phyloP scores from a whole-genome alignment of 768 basidiomycete genomes.

The Candolleomyces eurysporus region DNA sequence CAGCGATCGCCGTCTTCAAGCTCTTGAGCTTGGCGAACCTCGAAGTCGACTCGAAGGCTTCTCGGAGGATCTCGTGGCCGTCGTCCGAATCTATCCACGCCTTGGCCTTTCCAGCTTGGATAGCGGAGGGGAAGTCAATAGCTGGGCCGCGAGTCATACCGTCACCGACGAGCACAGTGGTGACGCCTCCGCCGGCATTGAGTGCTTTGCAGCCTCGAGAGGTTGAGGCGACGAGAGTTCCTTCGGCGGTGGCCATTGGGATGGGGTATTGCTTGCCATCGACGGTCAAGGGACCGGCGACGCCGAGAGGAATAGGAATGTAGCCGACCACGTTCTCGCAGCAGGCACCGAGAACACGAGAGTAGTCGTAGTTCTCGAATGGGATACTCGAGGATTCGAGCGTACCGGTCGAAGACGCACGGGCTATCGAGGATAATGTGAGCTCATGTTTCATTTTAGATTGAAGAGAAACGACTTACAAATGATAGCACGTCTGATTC shows the following conservation, averaged over 20 bases:
- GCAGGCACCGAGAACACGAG: conserved; percentile 91
- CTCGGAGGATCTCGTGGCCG: conserved; percentile 71
- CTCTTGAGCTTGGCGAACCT: conserved; percentile 67
- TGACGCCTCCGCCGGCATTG: conserved; percentile 93
- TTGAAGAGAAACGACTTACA: conserved; percentile 34
- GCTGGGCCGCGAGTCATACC: conserved; percentile 98
- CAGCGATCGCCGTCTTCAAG: conserved; percentile 69
- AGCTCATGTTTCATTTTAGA: too few species aligned
- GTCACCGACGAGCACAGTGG: conserved; percentile 90
- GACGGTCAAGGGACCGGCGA: conserved; percentile 35
- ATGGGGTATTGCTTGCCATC: conserved; percentile 85
- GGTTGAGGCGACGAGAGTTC: conserved; percentile 44
- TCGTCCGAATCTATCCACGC: conserved; percentile 83
- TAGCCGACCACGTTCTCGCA: conserved; percentile 99
- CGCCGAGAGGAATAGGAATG: conserved; percentile 90
- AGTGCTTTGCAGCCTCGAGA: conserved; percentile 98
- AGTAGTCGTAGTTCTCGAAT: conserved; percentile 88
- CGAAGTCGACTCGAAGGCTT: conserved; percentile 94
- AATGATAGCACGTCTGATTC: conserved; percentile 82
- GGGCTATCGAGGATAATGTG: conserved; percentile 20
- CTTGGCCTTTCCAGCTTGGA: conserved; percentile 78
- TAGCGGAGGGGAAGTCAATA: conserved; percentile 86
- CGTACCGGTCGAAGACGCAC: conserved; percentile 78
- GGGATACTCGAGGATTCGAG: conserved; percentile 85
- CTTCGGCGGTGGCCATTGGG: conserved; percentile 99